Evolutionary conservation across 2,329 filamentous ascomycete species (phyloP).

Genomic region (Neofusicoccum laricinum): DNA sequence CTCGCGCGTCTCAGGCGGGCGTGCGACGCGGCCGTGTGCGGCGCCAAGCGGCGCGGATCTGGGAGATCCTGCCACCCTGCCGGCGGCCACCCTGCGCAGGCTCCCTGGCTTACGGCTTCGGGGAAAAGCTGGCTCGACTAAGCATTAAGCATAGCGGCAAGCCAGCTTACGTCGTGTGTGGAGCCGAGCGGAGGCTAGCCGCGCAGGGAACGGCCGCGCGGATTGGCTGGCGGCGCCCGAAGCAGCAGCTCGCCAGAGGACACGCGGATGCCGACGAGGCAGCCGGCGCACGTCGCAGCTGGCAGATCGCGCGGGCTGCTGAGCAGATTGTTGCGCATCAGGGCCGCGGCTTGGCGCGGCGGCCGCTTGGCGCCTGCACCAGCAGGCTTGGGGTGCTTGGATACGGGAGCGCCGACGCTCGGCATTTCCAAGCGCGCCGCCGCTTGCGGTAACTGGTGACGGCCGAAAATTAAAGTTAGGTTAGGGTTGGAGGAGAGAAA

Average conservation of each 20-base stretch:
- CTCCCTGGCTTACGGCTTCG: neutral
- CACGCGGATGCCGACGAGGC: neutral
- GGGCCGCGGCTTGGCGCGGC: neutral
- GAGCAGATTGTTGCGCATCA: neutral
- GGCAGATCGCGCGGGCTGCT: too few species aligned
- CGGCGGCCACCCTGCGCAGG: neutral
- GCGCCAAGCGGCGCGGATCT: constrained; percentile 1
- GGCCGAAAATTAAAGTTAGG: constrained; percentile 13
- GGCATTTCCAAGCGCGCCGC: neutral
- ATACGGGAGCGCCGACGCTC: neutral
- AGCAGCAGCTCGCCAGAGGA: neutral
- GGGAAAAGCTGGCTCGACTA: constrained; percentile 11
- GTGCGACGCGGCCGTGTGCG: neutral
- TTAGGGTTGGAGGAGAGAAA: neutral
- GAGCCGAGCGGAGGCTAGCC: constrained; percentile 6
- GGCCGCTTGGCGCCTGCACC: neutral
- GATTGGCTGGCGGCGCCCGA: neutral
- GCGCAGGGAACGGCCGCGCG: neutral
- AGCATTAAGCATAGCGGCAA: constrained; percentile 13
- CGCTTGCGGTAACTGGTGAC: neutral
- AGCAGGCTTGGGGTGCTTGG: constrained; percentile 5
- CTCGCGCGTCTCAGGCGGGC: neutral
- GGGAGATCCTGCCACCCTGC: neutral
- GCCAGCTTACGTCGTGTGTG: constrained; percentile 6
- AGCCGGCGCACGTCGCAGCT: neutral